Base-by-base conservation (phyloP, 768 basidiomycete genomes). In the Sporobolomyces phaffii region DNA sequence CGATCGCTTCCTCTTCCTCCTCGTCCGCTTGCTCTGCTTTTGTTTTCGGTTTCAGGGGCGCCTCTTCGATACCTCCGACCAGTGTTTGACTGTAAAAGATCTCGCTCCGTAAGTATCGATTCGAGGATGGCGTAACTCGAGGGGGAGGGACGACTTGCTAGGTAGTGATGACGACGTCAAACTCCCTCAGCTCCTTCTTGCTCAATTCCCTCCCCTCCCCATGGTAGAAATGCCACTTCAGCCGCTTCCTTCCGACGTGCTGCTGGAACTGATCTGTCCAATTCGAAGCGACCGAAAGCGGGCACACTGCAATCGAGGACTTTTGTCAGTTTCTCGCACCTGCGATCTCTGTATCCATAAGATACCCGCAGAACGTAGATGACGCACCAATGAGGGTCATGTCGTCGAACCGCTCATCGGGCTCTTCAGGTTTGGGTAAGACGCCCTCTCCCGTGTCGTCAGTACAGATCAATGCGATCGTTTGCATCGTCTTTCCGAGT, bases 401-500 rank as follows among this genome's bases (percentile, higher is more conserved):
- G 48, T 84, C 85, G 48, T 83, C 85, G 73, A 81, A 85, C 5
- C 81, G 69, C 48, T 92, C 87, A 14, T 81, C 74, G 3, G 91
- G 92, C 2, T 65, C 60, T 38, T 73, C 73, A 2, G 73, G 73
- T 44, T 65, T 44, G 22, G 60, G 41, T 15, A 72, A 51, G 2
- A 73, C 69, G 28, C 70, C 73, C 31, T 74, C 68, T 51, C 73
- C 73, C 0, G 68, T 69, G 49, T 69, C 69, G 53, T 72, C 68
- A 26, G 71, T 65, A 31, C 92, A 77, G 44, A 91, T 82, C 20
- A 96, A 80, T 8, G 90, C 82, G 44, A 96, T 79, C 83, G 91
- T 90, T 0, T 89, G 91, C 45, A 96, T 80, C 0, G 93, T 96
- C 81, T 94, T 96, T 0, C 92, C 92, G 86, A 75, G 59, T 57